Base-by-base conservation (phyloP, 805 yeast species). In the Saccharomycopsis fermentans region DNA sequence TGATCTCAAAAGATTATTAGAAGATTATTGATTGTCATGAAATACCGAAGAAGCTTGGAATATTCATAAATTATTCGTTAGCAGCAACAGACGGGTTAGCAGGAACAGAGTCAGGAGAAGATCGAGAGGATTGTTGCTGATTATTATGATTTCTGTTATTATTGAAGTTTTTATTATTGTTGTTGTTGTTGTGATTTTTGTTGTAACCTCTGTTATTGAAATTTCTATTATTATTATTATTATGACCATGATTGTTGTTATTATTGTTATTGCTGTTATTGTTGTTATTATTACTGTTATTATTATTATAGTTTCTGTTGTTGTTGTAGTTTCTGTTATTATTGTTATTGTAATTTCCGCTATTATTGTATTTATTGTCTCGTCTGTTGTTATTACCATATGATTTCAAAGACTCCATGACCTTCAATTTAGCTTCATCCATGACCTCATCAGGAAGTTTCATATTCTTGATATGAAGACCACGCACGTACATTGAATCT, bases 401-500 rank as follows among this genome's bases (percentile, higher is more conserved):
- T 62, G 77, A 78, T 62, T 80, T 77, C 73, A 76, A 73, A 68
- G 76, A 73, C 67, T 79, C 72, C 63, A 75, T 70, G 64, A 79
- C 80, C 64, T 81, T 86, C 64, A 83, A 87, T 68, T 84, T 86
- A 62, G 87, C 87, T 63, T 82, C 81, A 64, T 84, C 90, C 76
- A 87, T 87, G 48, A 86, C 75, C 66, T 82, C 86, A 65, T 87
- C 88, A 32, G 88, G 89, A 69, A 87, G 76, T 71, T 89, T 82
- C 63, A 87, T 77, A 65, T 82, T 83, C 68, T 87, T 87, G 72
- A 90, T 86, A 66, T 87, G 92, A 63, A 80, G 85, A 51, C 97
- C 97, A 69, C 91, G 83, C 43, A 91, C 81, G 68, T 90, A 91
- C 59, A 86, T 79, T 66, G 88, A 95, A 2, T 83, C 81, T 52